Base-by-base conservation (phyloP, 208 protist genomes). In the Crithidia expoeki region DNA sequence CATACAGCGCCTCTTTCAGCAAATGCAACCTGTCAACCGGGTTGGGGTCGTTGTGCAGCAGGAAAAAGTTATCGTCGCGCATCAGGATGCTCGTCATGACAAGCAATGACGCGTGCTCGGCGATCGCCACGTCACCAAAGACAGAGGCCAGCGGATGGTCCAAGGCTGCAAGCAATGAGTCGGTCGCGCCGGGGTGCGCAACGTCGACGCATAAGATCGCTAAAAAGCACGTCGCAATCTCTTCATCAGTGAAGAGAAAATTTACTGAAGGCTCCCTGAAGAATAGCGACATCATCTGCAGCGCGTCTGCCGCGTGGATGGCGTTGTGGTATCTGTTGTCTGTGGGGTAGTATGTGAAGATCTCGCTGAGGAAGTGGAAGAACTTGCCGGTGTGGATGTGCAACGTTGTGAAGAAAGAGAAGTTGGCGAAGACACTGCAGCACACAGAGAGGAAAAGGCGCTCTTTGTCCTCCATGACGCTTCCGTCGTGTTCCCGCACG, bases 271-370 rank as follows among this genome's bases (percentile, higher is more conserved):
- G 83, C 33, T 93, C 86, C 11, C 89, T 63, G 27, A 97, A 83
- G 40, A 94, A 93, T 9, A 96, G 69, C 11, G 81, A 94, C 32
- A 92, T 57, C 83, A 93, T 95, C 72, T 97, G 93, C 47, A 93
- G 56, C 23, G 88, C 84, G 64, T 97, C 93, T 0, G 83, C 88
- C 14, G 89, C 90, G 71, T 97, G 93, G 19, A 85, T 73, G 50
- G 85, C 71, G 64, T 91, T 94, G 70, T 94, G 88, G 61, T 92
- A 97, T 17, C 81, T 68, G 59, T 94, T 93, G 9, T 88, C 85
- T 16, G 46, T 56, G 0, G 80, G 68, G 74, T 90, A 94, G 38
- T 73, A 81, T 10, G 80, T 74, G 65, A 84, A 92, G 33, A 93
- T 32, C 40, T 81, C 67, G 28, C 66, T 68, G 28, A 95, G 74